phyloP scores from a whole-genome alignment of 768 basidiomycete species.

The Leccinum barrowsii region DNA sequence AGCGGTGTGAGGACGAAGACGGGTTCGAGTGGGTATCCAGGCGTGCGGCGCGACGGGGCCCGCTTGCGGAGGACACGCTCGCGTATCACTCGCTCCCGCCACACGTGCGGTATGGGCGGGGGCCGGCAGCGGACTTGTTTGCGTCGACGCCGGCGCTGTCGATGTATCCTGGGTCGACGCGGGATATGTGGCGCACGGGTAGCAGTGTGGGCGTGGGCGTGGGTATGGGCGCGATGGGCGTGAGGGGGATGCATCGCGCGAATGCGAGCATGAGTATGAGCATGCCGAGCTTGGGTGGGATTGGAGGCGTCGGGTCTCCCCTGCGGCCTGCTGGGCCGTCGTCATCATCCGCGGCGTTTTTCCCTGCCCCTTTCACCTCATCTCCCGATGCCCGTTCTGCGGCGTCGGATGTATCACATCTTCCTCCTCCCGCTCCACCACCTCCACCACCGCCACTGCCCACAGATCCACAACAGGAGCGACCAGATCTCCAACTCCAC shows the following conservation, averaged over 20 bases:
- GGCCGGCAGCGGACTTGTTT: slow-evolving; percentile 56
- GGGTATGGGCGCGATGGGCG: not conserved
- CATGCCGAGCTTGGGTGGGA: slow-evolving; percentile 31
- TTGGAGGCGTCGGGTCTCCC: not conserved
- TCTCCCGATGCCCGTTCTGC: slow-evolving; percentile 20
- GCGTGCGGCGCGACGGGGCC: slow-evolving; percentile 50
- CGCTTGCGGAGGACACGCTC: slow-evolving; percentile 45
- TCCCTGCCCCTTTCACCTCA: slow-evolving; percentile 33
- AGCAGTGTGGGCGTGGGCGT: not conserved
- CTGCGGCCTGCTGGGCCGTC: not conserved
- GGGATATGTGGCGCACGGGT: slow-evolving; percentile 42
- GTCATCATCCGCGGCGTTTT: slow-evolving; percentile 21
- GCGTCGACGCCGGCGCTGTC: slow-evolving; percentile 46
- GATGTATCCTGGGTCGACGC: slow-evolving; percentile 32
- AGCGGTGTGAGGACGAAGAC: slow-evolving; percentile 54
- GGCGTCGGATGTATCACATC: not conserved
- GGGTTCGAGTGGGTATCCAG: slow-evolving; percentile 82
- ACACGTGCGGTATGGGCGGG: slow-evolving; percentile 63
- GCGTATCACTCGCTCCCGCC: slow-evolving; percentile 71
- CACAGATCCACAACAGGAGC: slow-evolving; percentile 27
- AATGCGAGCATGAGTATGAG: slow-evolving; percentile 22
- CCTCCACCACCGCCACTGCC: slow-evolving; percentile 5
- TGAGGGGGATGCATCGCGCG: slow-evolving; percentile 5
- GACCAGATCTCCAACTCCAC: slow-evolving; percentile 82
- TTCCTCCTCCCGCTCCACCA: not conserved